Percentiles rank a stretch among this genome's conserved stretches.
Evolutionary conservation across 108 stramenopile genomes (phyloP).

Genomic region (Schizochytrium sp.): DNA sequence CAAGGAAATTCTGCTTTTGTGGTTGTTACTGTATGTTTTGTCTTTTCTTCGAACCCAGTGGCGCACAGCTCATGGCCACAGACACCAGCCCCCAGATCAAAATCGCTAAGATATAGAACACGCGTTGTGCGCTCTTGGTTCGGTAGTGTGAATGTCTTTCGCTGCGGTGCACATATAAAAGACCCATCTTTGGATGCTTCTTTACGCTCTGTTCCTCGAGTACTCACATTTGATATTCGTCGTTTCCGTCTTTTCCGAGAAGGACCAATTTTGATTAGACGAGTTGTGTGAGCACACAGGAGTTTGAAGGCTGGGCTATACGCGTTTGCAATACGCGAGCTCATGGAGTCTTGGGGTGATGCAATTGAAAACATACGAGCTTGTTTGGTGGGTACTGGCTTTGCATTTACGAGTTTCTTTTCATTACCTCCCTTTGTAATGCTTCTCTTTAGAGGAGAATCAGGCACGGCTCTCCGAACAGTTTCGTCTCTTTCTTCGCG

Average conservation of each 20-base stretch:
- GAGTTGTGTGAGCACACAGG: not conserved
- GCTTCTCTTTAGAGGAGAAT: not conserved
- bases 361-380: conserved; percentile 6
- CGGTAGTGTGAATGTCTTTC: conserved; percentile 15
- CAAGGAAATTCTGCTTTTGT: not conserved
- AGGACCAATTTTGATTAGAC: too few species aligned
- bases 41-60: too few species aligned
- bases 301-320: conserved; percentile 47
- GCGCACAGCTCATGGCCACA: not conserved
- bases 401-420: too few species aligned
- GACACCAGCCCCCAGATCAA: conserved; percentile 11
- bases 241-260: not conserved
- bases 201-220: not conserved
- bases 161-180: not conserved
- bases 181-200: not conserved
- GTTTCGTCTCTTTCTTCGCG: not conserved
- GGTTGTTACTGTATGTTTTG: too few species aligned
- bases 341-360: conserved; percentile 41
- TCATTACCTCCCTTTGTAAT: not conserved
- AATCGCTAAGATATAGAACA: not conserved
- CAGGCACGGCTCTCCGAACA: not conserved
- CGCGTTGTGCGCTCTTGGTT: not conserved
- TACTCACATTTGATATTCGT: too few species aligned
- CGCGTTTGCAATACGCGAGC: conserved; percentile 14
- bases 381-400: too few species aligned